Conservation (phyloP, 257 asterid species). For the Jacaranda copaia region DNA sequence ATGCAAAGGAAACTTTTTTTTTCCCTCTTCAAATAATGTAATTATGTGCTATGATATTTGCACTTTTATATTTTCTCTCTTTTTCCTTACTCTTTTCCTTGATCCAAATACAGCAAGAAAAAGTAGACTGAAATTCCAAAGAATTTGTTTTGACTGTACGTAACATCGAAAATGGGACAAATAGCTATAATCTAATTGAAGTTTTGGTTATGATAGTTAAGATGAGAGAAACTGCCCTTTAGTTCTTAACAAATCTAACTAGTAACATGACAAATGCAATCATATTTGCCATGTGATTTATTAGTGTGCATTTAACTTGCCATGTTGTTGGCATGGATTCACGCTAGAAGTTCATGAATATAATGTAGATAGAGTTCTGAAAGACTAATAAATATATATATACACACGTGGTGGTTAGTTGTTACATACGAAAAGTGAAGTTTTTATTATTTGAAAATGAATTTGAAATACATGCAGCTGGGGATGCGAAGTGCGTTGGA, state of each 20-base stretch:
- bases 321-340: background rate
- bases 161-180: background rate
- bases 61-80: too few relatives aligned
- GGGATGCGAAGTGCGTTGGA: slow-evolving; percentile 95
- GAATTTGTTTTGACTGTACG: background rate
- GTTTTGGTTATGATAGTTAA: background rate
- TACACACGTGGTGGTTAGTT: too few relatives aligned
- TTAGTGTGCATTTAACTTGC: background rate
- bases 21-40: too few relatives aligned
- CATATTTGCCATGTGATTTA: background rate
- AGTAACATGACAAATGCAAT: background rate
- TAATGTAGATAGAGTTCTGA: too few relatives aligned
- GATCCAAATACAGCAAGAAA: too few relatives aligned
- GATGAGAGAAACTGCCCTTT: background rate
- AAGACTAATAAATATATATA: too few relatives aligned
- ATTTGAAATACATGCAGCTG: slow-evolving; percentile 49
- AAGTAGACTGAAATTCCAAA: background rate
- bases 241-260: background rate
- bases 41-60: too few relatives aligned
- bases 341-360: too few relatives aligned
- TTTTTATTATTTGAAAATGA: too few relatives aligned
- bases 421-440: too few relatives aligned
- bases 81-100: too few relatives aligned
- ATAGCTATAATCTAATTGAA: background rate
- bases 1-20: too few relatives aligned